phyloP scores from a whole-genome alignment of 2,329 filamentous ascomycete species.

The Nemania diffusa region DNA sequence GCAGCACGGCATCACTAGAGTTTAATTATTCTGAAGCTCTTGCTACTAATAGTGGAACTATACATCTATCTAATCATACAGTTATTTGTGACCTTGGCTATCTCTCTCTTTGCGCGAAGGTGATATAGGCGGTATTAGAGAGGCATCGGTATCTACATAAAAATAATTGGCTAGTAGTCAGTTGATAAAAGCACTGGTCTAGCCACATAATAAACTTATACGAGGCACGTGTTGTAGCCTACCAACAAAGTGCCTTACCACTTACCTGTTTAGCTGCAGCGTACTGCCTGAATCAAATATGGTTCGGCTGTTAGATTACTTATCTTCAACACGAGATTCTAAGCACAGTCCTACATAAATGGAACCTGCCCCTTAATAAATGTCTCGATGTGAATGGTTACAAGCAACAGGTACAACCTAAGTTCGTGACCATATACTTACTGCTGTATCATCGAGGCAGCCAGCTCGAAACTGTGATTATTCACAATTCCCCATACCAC shows the following conservation, averaged over 20 bases:
- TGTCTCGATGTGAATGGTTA: neutral
- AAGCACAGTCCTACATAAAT: neutral
- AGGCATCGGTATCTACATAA: neutral
- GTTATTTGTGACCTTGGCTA: neutral
- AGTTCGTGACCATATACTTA: neutral
- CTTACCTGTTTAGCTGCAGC: neutral
- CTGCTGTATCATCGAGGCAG: neutral
- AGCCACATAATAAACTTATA: neutral
- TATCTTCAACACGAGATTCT: neutral
- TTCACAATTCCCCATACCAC: neutral
- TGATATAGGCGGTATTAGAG: neutral
- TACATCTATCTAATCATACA: neutral
- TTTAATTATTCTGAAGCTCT: conserved; percentile 17
- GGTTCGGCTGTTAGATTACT: neutral
- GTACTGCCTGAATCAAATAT: neutral
- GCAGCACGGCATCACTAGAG: neutral
- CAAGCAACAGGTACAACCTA: neutral
- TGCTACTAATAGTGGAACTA: neutral
- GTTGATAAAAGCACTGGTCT: too few species aligned
- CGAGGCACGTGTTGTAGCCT: neutral
- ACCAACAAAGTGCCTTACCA: neutral
- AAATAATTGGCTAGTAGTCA: neutral
- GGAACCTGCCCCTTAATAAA: neutral
- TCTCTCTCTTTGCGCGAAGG: neutral
- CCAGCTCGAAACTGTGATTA: neutral